Evolutionary conservation across 805 yeast genomes (phyloP), one percentile per base, ranked within the genome.

Genomic region (Wickerhamiella qilinensis): DNA sequence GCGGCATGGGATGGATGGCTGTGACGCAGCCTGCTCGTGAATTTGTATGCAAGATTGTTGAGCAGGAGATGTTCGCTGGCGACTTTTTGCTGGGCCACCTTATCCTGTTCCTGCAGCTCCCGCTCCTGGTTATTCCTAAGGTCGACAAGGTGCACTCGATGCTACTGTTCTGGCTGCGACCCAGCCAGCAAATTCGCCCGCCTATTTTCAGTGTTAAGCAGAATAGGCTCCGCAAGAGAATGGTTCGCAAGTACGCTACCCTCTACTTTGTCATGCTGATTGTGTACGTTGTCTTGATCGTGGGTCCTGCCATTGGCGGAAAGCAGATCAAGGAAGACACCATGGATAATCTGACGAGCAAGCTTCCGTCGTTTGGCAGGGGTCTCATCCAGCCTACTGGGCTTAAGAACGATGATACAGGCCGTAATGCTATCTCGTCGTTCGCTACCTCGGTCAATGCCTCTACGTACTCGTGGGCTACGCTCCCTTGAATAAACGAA

Each of bases 111-210:
- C 65, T 76, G 51, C 97, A 88, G 65, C 70, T 83, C 59, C 99
- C 99, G 52, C 56, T 85, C 38, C 67, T 93, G 46, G 68, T 71
- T 46, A 67, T 88, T 53, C 99, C 99, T 54, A 68, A 73, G 60
- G 65, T 85, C 60, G 98, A 91, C 66, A 82, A 82, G 68, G 85
- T 94, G 94, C 99, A 91, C 64, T 88, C 98, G 34, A 77, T 85
- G 61, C 79, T 88, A 93, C 69, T 91, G 63, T 91, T 91, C 78
- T 91, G 99, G 99, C 78, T 93, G 65, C 82, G 84, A 60, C 98
- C 98, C 41, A 69, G 91, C 46, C 78, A 93, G 65, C 94, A 85
- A 67, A 86, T 91, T 56, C 81, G 97, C 64, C 96, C 96, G 45
- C 97, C 98, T 53, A 85, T 91, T 58, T 86, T 84, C 66, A 84